phyloP scores from a whole-genome alignment of 306 rosid species.

The Gynostemma pentaphyllum region DNA sequence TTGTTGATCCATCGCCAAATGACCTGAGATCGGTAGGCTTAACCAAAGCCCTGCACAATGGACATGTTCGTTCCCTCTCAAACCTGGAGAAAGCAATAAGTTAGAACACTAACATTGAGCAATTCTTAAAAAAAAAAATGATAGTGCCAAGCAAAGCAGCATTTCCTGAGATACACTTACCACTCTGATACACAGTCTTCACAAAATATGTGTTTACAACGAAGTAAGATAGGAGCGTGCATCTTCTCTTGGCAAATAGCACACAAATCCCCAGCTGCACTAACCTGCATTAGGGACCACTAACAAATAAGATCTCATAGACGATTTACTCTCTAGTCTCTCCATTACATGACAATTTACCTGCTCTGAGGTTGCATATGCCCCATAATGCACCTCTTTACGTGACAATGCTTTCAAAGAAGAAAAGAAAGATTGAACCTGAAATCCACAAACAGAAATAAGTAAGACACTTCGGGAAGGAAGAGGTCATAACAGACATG shows the following conservation, averaged over 20 bases:
- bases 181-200: conserved; percentile 99
- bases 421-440: conserved; percentile 78
- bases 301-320: not conserved
- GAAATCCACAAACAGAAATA: not conserved
- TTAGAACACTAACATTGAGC: not conserved
- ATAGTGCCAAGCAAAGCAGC: not conserved
- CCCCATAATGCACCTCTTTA: conserved; percentile 98
- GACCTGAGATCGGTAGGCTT: conserved; percentile 92
- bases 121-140: not conserved
- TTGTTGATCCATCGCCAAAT: conserved; percentile 92
- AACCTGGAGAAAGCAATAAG: conserved; percentile 41
- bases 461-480: not conserved
- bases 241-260: conserved; percentile 99
- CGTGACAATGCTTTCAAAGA: conserved; percentile 81
- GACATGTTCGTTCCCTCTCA: conserved; percentile 96
- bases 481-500: not conserved
- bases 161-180: conserved; percentile 28
- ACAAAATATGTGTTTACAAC: conserved; percentile 94
- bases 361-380: conserved; percentile 95
- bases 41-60: conserved; percentile 94
- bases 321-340: not conserved
- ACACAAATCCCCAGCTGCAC: conserved; percentile 86
- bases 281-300: conserved; percentile 53
- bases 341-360: too few species aligned
- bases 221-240: conserved; percentile 85